Evolutionary conservation across 768 basidiomycete genomes (phyloP).

Genomic region (Suillus sp.): DNA sequence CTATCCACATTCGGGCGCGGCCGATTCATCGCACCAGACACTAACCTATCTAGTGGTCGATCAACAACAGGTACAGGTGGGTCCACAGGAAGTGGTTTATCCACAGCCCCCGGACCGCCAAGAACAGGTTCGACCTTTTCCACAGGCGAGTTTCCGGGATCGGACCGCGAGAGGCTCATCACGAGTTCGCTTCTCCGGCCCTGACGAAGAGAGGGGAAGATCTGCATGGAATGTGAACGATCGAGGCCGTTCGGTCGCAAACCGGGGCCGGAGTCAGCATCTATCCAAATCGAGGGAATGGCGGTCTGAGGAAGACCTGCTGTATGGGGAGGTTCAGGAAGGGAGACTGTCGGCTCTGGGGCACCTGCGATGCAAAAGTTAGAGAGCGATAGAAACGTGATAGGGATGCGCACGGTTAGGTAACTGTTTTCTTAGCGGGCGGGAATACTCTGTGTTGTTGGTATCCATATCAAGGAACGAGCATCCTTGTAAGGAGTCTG

Average conservation of each 20-base stretch:
- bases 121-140: conserved; percentile 1
- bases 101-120: neutral
- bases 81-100: neutral
- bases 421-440: conserved; percentile 21
- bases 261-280: conserved; percentile 37
- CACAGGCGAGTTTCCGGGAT: conserved; percentile 4
- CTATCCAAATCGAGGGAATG: conserved; percentile 55
- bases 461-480: conserved; percentile 40
- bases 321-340: conserved; percentile 25
- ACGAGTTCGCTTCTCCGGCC: conserved; percentile 30
- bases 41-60: conserved; percentile 27
- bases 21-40: conserved; percentile 13
- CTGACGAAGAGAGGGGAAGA: conserved; percentile 21
- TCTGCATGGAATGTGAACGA: conserved; percentile 23
- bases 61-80: conserved; percentile 2
- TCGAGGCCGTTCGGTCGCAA: conserved; percentile 23
- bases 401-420: conserved; percentile 19
- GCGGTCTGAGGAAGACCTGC: conserved; percentile 19
- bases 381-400: neutral
- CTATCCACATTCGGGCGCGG: conserved; percentile 29
- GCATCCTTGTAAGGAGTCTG: conserved; percentile 19
- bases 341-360: conserved; percentile 17
- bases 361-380: conserved; percentile 15
- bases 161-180: conserved; percentile 24
- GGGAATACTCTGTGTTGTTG: conserved; percentile 35